phyloP scores from a whole-genome alignment of 257 asterid species.

The Datura wrightii region DNA sequence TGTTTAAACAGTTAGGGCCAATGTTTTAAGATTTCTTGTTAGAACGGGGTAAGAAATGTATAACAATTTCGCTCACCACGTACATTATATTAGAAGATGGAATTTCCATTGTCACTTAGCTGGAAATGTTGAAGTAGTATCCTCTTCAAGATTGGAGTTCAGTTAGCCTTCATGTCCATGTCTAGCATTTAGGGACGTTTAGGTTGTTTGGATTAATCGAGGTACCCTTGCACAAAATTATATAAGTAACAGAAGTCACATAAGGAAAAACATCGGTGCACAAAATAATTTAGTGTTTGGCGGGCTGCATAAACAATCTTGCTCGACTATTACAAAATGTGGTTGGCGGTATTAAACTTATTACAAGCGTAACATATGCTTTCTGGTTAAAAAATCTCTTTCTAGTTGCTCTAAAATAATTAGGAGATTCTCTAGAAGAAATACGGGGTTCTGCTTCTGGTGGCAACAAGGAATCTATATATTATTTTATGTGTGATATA shows the following conservation, averaged over 20 bases:
- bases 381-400: too few species aligned
- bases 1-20: constrained; percentile 8
- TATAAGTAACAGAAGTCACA: background rate
- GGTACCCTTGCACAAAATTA: background rate
- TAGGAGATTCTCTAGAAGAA: too few species aligned
- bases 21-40: background rate
- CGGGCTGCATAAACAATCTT: background rate
- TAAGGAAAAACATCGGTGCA: background rate
- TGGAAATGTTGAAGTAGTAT: background rate
- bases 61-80: background rate
- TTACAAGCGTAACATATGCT: background rate
- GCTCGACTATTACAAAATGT: background rate
- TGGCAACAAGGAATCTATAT: background rate
- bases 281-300: background rate
- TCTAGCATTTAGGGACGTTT: background rate
- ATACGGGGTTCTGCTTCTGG: too few species aligned
- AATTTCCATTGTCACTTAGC: background rate
- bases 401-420: too few species aligned
- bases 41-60: background rate
- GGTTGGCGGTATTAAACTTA: background rate
- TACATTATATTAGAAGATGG: constrained; percentile 11
- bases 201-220: background rate
- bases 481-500: background rate
- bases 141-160: background rate
- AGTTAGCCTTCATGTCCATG: constrained; percentile 7